Base-by-base conservation (phyloP, 768 basidiomycete species). In the Rhodotorula paludigena region DNA sequence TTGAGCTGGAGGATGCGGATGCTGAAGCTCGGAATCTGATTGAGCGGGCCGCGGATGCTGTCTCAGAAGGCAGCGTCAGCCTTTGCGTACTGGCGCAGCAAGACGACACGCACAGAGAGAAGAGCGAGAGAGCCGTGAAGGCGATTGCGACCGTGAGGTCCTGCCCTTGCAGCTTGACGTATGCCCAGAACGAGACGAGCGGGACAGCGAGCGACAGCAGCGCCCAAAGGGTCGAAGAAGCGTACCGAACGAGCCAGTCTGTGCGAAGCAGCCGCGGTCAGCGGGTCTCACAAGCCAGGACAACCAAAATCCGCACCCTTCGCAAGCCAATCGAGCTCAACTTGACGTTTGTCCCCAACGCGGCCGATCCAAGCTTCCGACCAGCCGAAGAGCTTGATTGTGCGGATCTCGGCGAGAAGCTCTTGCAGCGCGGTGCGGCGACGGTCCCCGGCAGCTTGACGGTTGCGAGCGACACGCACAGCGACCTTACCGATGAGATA, bases 41-140 rank as follows among this genome's bases (percentile, higher is more conserved):
- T 89, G 53, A 92, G 79, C 0, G 91, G 90, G 28, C 76, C 77
- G 45, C 75, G 73, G 56, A 69, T 56, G n/a, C 57, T 58, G 56
- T 32, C 9, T 5, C 14, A 20, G 21, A 16, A 6, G 33, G 14
- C 35, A 47, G 28, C 6, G 6, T 39, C n/a, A 23, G 7, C 1
- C 0, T 25, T 41, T 32, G 25, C 20, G 10, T 16, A n/a, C 12
- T 14, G 5, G 51, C 15, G 25, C 3, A 60, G 45, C 23, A 23
- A 32, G 44, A 20, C 10, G 35, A 56, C 30, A 57, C 64, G 30
- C 30, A 82, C 92, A 96, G 92, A 53, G 82, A 82, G 78, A 94
- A 94, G 49, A 94, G 77, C 0, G 90, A 84, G 42, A 96, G 88
- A 0, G 90, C 87, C 51, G 92, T 94, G 76, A 94, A 94, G 0